Base-by-base conservation (phyloP, 164 flowering plant species). In the Magnolia kwangsiensis region DNA sequence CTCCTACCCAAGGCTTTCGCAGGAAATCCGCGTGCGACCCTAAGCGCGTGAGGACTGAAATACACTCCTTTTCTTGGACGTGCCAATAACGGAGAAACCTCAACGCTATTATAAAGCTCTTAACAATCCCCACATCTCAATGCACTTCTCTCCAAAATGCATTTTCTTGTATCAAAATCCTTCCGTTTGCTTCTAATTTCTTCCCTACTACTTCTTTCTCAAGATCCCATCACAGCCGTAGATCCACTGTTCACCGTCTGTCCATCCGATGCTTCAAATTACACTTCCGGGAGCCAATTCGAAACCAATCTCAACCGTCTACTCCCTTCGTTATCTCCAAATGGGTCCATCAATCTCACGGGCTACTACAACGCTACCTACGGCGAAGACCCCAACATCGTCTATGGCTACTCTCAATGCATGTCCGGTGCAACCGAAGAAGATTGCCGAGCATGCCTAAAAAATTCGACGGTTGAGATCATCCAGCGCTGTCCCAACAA, bases 401-500 rank as follows among this genome's bases (percentile, higher is more conserved):
- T 86, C 50, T 80, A 84, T 51, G 84, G 79, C 64, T 76, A 63
- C 9, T 78, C 69, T 72, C 80, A 84, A 75, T 86, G 89, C 80
- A 66, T 77, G 58, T 66, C 74, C 45, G 50, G 75, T 45, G 58
- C 74, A 9, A 21, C 78, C 37, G 23, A 6, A 1, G 70, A 72
- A 1, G 31, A 10, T 4, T 85, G 86, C 75, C 59, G 18, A 10
- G 10, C 20, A 16, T 81, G 86, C 71, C 55, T 83, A 2, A 7
- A 20, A 7, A 58, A 23, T 1, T 83, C 87, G 19, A 10, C 51
- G 18, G 18, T 65, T 1, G 72, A 77, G 55, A 68, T 82, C 9
- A 2, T 29, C 58, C 21, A 27, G 4, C 75, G 73, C 21, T 83
- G 85, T 51, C 79, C 83, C 10, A 74, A 72, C n/a, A 72, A 27